phyloP scores from a whole-genome alignment of 805 yeast species.

The Nakazawaea sp. region DNA sequence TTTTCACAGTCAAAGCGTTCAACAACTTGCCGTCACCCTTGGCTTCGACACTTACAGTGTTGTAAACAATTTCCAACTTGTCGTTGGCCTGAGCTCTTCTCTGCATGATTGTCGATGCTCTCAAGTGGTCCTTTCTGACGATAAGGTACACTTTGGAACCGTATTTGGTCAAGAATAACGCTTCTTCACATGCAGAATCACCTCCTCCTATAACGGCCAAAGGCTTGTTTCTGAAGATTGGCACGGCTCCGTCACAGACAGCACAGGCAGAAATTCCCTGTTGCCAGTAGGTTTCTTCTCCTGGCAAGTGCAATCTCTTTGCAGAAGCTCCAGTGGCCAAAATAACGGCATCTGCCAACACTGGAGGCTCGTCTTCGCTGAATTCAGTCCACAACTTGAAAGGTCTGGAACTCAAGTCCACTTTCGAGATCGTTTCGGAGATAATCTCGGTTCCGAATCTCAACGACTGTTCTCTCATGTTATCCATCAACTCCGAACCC shows the following conservation, averaged over 20 bases:
- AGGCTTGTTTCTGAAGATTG: slow-evolving; percentile 96
- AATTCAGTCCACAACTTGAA: slow-evolving; percentile 97
- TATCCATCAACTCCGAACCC: slow-evolving; percentile 87
- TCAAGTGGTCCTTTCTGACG: slow-evolving; percentile 88
- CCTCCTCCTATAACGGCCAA: slow-evolving; percentile 99
- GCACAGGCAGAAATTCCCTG: slow-evolving; percentile 99
- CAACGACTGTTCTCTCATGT: slow-evolving; percentile 83
- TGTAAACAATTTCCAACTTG: slow-evolving; percentile 85
- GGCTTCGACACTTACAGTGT: slow-evolving; percentile 81
- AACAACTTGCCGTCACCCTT: slow-evolving; percentile 90
- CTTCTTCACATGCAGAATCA: slow-evolving; percentile 99
- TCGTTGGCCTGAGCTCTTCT: slow-evolving; percentile 80
- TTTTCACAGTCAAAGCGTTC: slow-evolving; percentile 54
- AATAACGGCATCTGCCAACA: slow-evolving; percentile 87
- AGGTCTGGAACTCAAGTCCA: slow-evolving; percentile 82
- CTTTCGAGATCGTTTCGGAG: slow-evolving; percentile 92
- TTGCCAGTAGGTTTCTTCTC: slow-evolving; percentile 98
- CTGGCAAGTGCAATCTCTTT: slow-evolving; percentile 86
- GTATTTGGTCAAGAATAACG: slow-evolving; percentile 91
- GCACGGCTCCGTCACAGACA: slow-evolving; percentile 99
- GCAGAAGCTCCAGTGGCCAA: slow-evolving; percentile 99
- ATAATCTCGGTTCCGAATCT: slow-evolving; percentile 90
- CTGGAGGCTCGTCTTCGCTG: slow-evolving; percentile 86
- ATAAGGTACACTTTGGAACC: slow-evolving; percentile 92
- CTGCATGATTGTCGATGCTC: slow-evolving; percentile 97